phyloP scores from a whole-genome alignment of 176 grass and related monocot species.

The Carex parvula region DNA sequence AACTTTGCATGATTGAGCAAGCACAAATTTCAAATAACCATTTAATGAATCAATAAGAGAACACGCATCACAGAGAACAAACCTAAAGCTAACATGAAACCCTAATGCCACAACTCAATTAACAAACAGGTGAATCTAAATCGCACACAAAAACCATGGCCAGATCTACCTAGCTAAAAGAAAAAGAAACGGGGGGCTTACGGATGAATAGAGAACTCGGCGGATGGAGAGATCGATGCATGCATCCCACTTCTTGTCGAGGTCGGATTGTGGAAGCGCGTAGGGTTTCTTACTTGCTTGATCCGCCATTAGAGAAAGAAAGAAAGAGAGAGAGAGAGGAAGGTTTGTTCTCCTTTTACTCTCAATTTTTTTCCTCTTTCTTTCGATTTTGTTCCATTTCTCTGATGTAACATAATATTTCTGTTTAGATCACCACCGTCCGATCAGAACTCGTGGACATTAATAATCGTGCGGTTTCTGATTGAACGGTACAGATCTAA shows the following conservation, averaged over 20 bases:
- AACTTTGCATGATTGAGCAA: neutral
- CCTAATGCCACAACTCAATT: neutral
- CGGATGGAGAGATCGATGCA: slow-evolving; percentile 91
- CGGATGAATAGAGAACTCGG: slow-evolving; percentile 76
- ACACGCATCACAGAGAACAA: neutral
- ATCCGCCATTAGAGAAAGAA: too few relatives aligned
- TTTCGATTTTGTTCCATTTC: too few relatives aligned
- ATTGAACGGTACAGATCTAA: too few relatives aligned
- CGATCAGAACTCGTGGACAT: too few relatives aligned
- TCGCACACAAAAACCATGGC: neutral
- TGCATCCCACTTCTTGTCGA: slow-evolving; percentile 82
- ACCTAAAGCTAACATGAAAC: neutral
- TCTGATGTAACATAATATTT: too few relatives aligned
- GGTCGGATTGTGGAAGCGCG: slow-evolving; percentile 52
- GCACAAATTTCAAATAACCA: neutral
- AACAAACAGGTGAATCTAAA: neutral
- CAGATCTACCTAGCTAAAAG: neutral
- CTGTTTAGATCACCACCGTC: too few relatives aligned
- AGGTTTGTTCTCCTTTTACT: too few relatives aligned
- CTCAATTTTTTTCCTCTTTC: too few relatives aligned
- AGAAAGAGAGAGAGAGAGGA: neutral
- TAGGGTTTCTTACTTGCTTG: slow-evolving; percentile 42
- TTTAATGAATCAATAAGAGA: neutral
- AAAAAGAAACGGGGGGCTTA: slow-evolving; percentile 16
- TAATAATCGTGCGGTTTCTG: too few relatives aligned